Percentiles rank a stretch among this genome's conserved stretches.
Evolutionary conservation across 108 stramenopile species (phyloP).

Genomic region (Aurantiochytrium sp.): DNA sequence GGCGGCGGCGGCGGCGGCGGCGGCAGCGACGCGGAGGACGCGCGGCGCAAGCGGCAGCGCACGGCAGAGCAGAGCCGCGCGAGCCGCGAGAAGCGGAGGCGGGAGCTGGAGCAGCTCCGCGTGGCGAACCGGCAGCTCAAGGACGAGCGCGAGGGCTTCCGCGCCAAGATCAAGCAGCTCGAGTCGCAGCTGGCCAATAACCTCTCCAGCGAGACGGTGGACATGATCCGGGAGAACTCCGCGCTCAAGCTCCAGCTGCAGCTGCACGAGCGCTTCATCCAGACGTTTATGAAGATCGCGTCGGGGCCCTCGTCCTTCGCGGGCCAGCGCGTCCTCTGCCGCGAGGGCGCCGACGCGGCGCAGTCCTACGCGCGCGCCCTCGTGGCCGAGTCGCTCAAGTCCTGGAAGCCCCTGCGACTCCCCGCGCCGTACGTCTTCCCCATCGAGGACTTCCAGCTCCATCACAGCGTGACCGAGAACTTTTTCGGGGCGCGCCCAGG

Average conservation of each 20-base stretch:
- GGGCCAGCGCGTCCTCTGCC: slow-evolving; percentile 2
- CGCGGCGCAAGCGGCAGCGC: neutral
- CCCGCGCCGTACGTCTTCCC: neutral
- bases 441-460: neutral
- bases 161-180: slow-evolving; percentile 32
- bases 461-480: neutral
- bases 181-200: neutral
- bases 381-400: slow-evolving; percentile 15
- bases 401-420: neutral
- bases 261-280: neutral
- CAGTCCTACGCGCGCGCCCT: neutral
- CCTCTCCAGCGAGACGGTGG: neutral
- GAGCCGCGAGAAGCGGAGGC: neutral
- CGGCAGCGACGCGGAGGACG: neutral
- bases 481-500: neutral
- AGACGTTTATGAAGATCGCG: neutral
- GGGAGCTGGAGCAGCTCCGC: neutral
- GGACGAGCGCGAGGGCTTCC: slow-evolving; percentile 12
- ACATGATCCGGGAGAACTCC: neutral
- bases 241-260: neutral
- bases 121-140: neutral
- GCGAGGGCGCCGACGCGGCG: slow-evolving; percentile 15
- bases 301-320: neutral
- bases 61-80: slow-evolving; percentile 2
- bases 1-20: neutral